Evolutionary conservation across 495 filamentous ascomycete genomes (phyloP).

Genomic region (Hypoxylon lenormandii): DNA sequence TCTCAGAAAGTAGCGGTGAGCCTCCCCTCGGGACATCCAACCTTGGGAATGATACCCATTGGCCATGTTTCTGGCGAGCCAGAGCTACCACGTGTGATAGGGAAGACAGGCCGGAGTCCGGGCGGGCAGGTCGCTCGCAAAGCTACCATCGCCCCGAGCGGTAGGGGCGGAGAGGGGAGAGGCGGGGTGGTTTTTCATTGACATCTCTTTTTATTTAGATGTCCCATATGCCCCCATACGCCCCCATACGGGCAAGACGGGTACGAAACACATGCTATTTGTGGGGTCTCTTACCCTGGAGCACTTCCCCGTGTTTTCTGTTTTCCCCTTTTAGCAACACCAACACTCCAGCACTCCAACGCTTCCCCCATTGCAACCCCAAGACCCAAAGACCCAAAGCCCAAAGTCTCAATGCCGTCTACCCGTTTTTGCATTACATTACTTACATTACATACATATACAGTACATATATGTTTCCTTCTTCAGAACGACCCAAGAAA

Average conservation of each 20-base stretch:
- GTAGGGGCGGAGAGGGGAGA: background rate
- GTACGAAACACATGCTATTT: background rate
- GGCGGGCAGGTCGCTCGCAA: conserved; percentile 2
- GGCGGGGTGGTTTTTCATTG: too few species aligned
- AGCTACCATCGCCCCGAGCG: background rate
- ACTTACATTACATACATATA: too few species aligned
- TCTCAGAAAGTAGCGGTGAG: conserved; percentile 30
- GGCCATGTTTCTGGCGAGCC: conserved; percentile 16
- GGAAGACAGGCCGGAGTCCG: background rate
- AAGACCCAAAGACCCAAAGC: too few species aligned
- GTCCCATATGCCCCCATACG: too few species aligned
- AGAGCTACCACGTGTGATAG: conserved; percentile 39
- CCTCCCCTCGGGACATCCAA: background rate
- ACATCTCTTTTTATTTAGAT: too few species aligned
- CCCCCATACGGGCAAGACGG: too few species aligned
- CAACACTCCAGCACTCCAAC: background rate
- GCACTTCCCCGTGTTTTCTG: conserved; percentile 43
- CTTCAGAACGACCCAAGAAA: conserved; percentile 10
- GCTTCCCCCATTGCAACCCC: background rate
- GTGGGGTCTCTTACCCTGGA: background rate
- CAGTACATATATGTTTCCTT: conserved; percentile 1
- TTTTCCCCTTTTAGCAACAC: conserved; percentile 36
- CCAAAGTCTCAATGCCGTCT: too few species aligned
- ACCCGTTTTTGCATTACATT: too few species aligned
- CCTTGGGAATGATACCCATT: conserved; percentile 5